phyloP scores from a whole-genome alignment of 768 basidiomycete genomes.

The Scleroderma citrinum region DNA sequence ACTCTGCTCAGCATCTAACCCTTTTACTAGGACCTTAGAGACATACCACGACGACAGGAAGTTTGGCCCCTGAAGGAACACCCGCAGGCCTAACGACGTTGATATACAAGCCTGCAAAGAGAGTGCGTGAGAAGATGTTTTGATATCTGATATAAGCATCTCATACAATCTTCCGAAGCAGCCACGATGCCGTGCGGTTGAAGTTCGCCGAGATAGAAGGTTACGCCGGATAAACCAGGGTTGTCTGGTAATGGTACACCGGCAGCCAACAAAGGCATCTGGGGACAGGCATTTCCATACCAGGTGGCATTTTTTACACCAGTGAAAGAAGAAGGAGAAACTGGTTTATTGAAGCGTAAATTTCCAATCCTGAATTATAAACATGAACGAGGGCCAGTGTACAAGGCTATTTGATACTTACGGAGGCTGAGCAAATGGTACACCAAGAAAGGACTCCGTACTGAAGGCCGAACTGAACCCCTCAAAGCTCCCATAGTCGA shows the following conservation, averaged over 20 bases:
- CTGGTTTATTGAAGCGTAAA: conserved; percentile 16
- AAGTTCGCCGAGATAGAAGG: conserved; percentile 3
- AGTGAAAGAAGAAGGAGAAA: not conserved
- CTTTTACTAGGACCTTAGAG: not conserved
- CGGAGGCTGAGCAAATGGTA: conserved; percentile 15
- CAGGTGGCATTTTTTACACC: not conserved
- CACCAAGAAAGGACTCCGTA: conserved; percentile 13
- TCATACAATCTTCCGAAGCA: conserved; percentile 15
- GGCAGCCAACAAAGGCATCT: not conserved
- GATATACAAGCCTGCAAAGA: conserved; percentile 18
- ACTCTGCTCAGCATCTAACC: not conserved
- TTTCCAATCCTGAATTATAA: conserved; percentile 5
- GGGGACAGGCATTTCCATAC: not conserved
- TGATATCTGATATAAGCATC: not conserved
- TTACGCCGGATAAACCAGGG: conserved; percentile 5
- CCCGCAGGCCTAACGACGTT: conserved; percentile 18
- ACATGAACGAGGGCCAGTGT: not conserved
- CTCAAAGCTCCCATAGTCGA: conserved; percentile 16
- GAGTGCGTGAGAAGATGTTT: not conserved
- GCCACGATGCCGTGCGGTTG: not conserved
- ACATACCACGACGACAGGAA: conserved; percentile 21
- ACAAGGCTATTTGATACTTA: not conserved
- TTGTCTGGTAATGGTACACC: not conserved
- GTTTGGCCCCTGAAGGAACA: conserved; percentile 3
- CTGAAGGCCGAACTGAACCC: conserved; percentile 6